Conservation (phyloP, 2,329 filamentous ascomycete species). For the Xylariaceae sp. region DNA sequence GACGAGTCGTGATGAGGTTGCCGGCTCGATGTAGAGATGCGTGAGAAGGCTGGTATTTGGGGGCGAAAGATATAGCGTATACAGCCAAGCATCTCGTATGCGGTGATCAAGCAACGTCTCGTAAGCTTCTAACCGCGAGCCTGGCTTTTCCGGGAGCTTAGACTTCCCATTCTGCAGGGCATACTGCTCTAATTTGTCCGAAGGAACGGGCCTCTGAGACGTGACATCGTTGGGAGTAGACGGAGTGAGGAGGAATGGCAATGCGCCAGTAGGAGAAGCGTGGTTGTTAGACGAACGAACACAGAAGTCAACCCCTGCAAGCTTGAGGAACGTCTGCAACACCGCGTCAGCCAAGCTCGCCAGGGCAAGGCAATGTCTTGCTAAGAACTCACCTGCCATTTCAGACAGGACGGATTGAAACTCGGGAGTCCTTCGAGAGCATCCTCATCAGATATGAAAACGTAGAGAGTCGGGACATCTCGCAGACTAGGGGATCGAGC, state of each 20-base stretch:
- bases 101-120: constrained; percentile 67
- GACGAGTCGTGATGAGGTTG: constrained; percentile 56
- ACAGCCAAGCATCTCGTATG: constrained; percentile 84
- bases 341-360: background rate
- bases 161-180: constrained; percentile 45
- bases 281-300: constrained; percentile 79
- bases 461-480: constrained; percentile 57
- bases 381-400: constrained; percentile 73
- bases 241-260: constrained; percentile 76
- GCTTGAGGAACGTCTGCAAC: constrained; percentile 71
- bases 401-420: constrained; percentile 88
- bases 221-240: constrained; percentile 32
- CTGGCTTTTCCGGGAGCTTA: constrained; percentile 44
- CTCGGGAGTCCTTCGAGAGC: constrained; percentile 61
- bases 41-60: constrained; percentile 64
- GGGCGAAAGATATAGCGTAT: constrained; percentile 71
- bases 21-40: constrained; percentile 64
- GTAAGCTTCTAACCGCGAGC: constrained; percentile 66
- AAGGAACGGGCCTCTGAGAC: constrained; percentile 46
- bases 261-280: constrained; percentile 79
- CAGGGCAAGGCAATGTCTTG: background rate
- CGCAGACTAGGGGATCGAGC: constrained; percentile 40
- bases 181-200: constrained; percentile 66
- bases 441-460: constrained; percentile 67
- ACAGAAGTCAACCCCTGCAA: constrained; percentile 63